A percentile compares a stretch with the other conserved stretches of the same genome.
These are phyloP conservation scores for Penicillium oxalicum DNA, from an alignment of 2,329 filamentous ascomycete genomes.

Conservation along the genomic window DNA sequence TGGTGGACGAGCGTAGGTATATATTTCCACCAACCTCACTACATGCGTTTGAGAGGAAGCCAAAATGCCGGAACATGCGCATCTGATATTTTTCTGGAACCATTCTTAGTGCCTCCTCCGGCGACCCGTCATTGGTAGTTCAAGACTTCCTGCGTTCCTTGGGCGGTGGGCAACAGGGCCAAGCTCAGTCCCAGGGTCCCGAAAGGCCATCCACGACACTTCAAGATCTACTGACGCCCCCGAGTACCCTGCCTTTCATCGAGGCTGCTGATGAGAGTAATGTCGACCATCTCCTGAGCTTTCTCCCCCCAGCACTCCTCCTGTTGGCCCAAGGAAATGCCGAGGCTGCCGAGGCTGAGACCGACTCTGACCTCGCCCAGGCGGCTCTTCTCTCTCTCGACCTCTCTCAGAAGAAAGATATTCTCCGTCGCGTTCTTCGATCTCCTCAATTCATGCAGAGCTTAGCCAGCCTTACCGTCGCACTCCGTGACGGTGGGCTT, in stretches of 20 bases:
- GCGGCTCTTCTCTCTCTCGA: conserved; percentile 69
- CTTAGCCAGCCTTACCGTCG: conserved; percentile 75
- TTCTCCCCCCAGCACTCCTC: conserved; percentile 72
- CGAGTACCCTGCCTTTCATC: conserved; percentile 71
- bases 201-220: conserved; percentile 73
- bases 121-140: conserved; percentile 71
- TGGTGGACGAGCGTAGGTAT: conserved; percentile 98
- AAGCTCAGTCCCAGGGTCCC: conserved; percentile 43
- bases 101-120: conserved; percentile 51
- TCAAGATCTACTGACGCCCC: conserved; percentile 73
- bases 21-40: conserved; percentile 33
- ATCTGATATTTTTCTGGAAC: conserved; percentile 8
- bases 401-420: conserved; percentile 67
- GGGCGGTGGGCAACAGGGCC: conserved; percentile 46
- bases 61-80: conserved; percentile 1
- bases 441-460: conserved; percentile 91
- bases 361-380: conserved; percentile 61
- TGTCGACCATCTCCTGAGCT: conserved; percentile 68
- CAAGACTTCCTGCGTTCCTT: conserved; percentile 85
- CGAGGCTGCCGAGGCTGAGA: conserved; percentile 58
- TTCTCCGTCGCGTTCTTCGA: conserved; percentile 74
- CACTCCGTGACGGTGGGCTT: conserved; percentile 81
- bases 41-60: conserved; percentile 3
- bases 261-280: conserved; percentile 59
- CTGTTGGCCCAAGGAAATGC: conserved; percentile 66